Conservation (phyloP, 2,329 filamentous ascomycete species). For the Hymenoscyphus infarciens region DNA sequence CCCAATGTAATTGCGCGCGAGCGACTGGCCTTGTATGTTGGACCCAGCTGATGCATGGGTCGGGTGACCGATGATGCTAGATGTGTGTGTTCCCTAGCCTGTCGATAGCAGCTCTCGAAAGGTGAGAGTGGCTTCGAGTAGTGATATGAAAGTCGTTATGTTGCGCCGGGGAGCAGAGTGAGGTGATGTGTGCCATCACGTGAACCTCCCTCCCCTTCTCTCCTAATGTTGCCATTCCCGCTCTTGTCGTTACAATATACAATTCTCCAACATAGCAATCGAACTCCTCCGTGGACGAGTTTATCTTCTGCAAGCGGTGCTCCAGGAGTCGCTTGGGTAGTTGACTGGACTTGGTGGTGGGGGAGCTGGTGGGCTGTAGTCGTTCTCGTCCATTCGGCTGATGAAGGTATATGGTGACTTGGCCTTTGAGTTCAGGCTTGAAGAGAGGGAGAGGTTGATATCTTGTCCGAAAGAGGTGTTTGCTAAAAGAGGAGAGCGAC, state of each 20-base stretch:
- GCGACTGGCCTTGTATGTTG: slow-evolving; percentile 11
- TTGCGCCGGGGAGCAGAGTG: neutral
- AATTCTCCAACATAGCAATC: neutral
- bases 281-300: neutral
- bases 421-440: slow-evolving; percentile 27
- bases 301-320: slow-evolving; percentile 28
- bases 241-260: slow-evolving; percentile 9
- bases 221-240: neutral
- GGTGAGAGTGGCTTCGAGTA: neutral
- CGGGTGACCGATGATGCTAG: neutral
- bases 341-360: slow-evolving; percentile 62
- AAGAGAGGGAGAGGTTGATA: slow-evolving; percentile 28
- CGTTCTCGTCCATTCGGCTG: slow-evolving; percentile 41
- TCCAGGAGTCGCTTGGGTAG: slow-evolving; percentile 56
- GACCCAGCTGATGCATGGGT: neutral
- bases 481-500: slow-evolving; percentile 44
- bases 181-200: slow-evolving; percentile 3
- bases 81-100: neutral
- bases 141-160: slow-evolving; percentile 5
- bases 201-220: neutral
- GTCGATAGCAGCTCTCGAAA: neutral
- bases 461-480: slow-evolving; percentile 29
- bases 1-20: slow-evolving; percentile 9
- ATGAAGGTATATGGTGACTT: slow-evolving; percentile 28
- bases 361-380: slow-evolving; percentile 62